A percentile compares a stretch with the other conserved stretches of the same genome.
phyloP scores from a whole-genome alignment of 768 basidiomycete genomes.

The Boletus rufocinnamomeus region DNA sequence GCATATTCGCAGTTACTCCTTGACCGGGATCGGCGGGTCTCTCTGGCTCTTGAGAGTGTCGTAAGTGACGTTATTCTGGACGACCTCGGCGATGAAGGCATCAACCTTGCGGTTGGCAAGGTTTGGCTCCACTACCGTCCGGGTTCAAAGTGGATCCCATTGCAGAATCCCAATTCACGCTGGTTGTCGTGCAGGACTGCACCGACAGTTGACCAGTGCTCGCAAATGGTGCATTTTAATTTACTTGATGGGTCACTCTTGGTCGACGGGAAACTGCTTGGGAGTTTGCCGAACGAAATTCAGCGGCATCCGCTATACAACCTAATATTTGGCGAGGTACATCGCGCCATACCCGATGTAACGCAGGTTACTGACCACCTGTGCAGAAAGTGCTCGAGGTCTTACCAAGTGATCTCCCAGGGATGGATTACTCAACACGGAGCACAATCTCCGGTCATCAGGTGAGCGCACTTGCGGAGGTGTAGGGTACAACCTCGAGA shows the following conservation, averaged over 20 bases:
- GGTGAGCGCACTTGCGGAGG: no score
- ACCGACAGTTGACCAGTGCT: neutral
- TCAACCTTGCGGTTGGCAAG: constrained; percentile 21
- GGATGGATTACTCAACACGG: no score
- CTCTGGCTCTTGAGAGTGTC: constrained; percentile 27
- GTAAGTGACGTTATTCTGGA: constrained; percentile 6
- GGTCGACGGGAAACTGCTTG: constrained; percentile 30
- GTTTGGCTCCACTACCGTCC: constrained; percentile 31
- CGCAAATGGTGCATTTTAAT: constrained; percentile 28
- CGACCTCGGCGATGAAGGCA: constrained; percentile 5
- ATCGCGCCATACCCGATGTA: no score
- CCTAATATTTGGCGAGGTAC: no score
- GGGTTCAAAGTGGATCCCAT: constrained; percentile 23
- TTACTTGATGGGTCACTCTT: constrained; percentile 30
- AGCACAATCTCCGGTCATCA: no score
- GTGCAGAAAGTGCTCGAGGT: no score
- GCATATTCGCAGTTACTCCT: constrained; percentile 21
- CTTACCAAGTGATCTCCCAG: no score
- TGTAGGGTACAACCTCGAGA: no score
- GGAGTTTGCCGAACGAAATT: constrained; percentile 25
- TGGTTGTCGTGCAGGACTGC: constrained; percentile 30
- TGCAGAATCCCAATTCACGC: constrained; percentile 14
- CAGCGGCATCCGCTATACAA: constrained; percentile 12
- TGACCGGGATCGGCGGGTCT: constrained; percentile 34
- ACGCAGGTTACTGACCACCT: no score